Percentiles rank a stretch among this genome's conserved stretches.
phyloP scores from a whole-genome alignment of 257 asterid species.

The Linaria vulgaris region DNA sequence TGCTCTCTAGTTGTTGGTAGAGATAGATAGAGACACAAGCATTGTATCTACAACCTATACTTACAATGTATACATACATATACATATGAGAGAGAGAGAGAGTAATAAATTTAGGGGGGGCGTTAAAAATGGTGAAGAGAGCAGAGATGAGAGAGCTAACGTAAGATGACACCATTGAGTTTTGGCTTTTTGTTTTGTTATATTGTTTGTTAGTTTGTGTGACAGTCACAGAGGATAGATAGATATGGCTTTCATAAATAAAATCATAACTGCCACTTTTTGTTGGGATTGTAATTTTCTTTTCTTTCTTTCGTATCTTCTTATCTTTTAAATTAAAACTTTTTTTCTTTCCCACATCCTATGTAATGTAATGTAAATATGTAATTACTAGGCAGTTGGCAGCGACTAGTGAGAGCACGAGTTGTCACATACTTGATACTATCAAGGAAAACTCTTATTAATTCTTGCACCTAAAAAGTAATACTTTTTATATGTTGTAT shows the following conservation, averaged over 20 bases:
- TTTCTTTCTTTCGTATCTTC: conserved; percentile 5
- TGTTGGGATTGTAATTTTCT: conserved; percentile 48
- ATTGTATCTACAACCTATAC: not conserved
- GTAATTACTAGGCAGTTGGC: not conserved
- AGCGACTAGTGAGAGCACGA: not conserved
- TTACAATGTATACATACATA: not conserved
- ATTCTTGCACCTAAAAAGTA: too few species aligned
- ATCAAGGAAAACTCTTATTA: too few species aligned
- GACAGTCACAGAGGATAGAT: conserved; percentile 12
- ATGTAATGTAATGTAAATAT: too few species aligned
- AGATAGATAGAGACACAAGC: conserved; percentile 2
- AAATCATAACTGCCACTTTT: conserved; percentile 40
- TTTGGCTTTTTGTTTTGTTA: conserved; percentile 27
- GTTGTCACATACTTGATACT: too few species aligned
- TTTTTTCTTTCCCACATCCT: not conserved
- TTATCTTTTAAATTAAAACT: not conserved
- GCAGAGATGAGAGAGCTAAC: conserved; percentile 23
- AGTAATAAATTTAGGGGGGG: conserved; percentile 22
- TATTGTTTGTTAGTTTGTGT: conserved; percentile 39
- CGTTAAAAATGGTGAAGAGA: conserved; percentile 28
- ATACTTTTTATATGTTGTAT: too few species aligned
- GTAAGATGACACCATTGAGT: conserved; percentile 40
- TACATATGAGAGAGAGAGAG: conserved; percentile 2
- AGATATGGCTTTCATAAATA: conserved; percentile 42
- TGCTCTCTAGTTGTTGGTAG: conserved; percentile 26